phyloP scores from a whole-genome alignment of 805 yeast genomes.

The Candida ipomoeae region DNA sequence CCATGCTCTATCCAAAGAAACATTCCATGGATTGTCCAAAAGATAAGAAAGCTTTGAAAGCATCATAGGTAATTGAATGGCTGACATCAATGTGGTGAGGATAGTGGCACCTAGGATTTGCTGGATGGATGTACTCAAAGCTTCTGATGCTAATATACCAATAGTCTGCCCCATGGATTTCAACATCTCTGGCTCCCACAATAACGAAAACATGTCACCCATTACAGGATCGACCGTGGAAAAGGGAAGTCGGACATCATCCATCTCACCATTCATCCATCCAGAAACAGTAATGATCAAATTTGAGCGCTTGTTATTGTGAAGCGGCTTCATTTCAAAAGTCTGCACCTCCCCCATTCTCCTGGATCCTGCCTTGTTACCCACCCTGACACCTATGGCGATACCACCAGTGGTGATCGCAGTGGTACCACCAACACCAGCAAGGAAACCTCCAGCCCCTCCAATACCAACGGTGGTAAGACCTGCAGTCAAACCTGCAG shows the following conservation, averaged over 20 bases:
- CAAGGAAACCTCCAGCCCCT: slow-evolving; percentile 90
- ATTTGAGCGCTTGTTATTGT: slow-evolving; percentile 84
- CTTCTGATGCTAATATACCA: slow-evolving; percentile 88
- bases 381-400: slow-evolving; percentile 85
- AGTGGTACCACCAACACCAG: slow-evolving; percentile 96
- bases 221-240: slow-evolving; percentile 95
- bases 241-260: slow-evolving; percentile 94
- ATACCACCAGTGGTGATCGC: slow-evolving; percentile 90
- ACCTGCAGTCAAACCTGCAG: slow-evolving; percentile 98
- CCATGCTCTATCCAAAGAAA: slow-evolving; percentile 96
- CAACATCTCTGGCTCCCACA: slow-evolving; percentile 99
- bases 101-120: slow-evolving; percentile 92
- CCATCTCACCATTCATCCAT: slow-evolving; percentile 94
- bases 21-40: slow-evolving; percentile 97
- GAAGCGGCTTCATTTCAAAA: slow-evolving; percentile 89
- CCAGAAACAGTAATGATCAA: slow-evolving; percentile 88
- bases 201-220: slow-evolving; percentile 89
- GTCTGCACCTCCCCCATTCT: slow-evolving; percentile 91
- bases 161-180: slow-evolving; percentile 96
- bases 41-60: slow-evolving; percentile 83
- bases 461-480: slow-evolving; percentile 88
- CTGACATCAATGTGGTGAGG: slow-evolving; percentile 84
- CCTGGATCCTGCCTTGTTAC: slow-evolving; percentile 75
- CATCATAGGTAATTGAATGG: slow-evolving; percentile 89
- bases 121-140: slow-evolving; percentile 87